phyloP scores from a whole-genome alignment of 331 rosid genomes.

The Malus hybrid region DNA sequence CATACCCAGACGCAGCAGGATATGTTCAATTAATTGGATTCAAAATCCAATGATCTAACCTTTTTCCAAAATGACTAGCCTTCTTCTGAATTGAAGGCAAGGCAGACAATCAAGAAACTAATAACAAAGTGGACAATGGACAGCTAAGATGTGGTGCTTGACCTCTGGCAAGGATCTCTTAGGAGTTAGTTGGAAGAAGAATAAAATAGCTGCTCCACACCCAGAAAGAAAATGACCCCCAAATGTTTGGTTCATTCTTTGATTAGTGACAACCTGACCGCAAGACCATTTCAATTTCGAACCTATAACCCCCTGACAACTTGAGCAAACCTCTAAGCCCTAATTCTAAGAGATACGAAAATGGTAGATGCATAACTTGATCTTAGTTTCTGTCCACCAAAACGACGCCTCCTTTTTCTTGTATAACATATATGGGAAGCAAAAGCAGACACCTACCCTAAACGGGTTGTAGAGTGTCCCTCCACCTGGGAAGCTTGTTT shows the following conservation, averaged over 20 bases:
- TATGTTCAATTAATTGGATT: neutral
- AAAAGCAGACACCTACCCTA: conserved; percentile 62
- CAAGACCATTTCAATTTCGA: neutral
- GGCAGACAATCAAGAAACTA: conserved; percentile 12
- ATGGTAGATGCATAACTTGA: neutral
- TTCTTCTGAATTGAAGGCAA: neutral
- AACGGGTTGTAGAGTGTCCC: conserved; percentile 72
- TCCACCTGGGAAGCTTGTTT: conserved; percentile 94
- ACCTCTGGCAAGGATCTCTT: neutral
- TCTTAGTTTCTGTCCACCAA: neutral
- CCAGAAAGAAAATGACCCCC: neutral
- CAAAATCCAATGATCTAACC: neutral
- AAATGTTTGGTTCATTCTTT: neutral
- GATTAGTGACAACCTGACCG: neutral
- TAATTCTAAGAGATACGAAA: neutral
- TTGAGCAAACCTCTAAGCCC: neutral
- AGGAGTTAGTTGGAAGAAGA: neutral
- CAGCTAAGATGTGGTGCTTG: neutral
- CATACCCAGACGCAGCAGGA: neutral
- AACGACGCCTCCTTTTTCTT: neutral
- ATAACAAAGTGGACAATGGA: neutral
- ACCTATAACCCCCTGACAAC: neutral
- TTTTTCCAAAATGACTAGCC: neutral
- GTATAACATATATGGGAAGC: neutral
- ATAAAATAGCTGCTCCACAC: neutral